Percentiles rank a stretch among this genome's conserved stretches.
Evolutionary conservation across 768 basidiomycete genomes (phyloP).

Genomic region (Trametes meyenii): DNA sequence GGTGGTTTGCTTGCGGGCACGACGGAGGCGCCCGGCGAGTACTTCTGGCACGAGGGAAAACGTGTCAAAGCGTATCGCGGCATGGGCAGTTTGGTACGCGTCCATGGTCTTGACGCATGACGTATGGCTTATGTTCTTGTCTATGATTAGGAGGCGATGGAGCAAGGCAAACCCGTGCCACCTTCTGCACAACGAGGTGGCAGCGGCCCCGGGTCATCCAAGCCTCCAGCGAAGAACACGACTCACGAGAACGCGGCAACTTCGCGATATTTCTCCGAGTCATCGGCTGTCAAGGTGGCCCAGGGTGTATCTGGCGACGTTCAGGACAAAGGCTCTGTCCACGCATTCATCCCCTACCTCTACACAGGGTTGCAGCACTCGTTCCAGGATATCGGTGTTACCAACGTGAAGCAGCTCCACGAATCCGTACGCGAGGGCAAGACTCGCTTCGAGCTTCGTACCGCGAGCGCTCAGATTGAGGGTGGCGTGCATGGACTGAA

Average conservation of each 20-base stretch:
- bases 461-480: conserved; percentile 93
- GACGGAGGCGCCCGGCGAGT: conserved; percentile 96
- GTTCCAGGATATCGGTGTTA: conserved; percentile 89
- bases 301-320: conserved; percentile 97
- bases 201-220: conserved; percentile 22
- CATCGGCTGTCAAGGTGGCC: conserved; percentile 92
- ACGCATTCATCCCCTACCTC: conserved; percentile 88
- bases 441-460: conserved; percentile 90
- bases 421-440: conserved; percentile 62
- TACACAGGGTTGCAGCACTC: conserved; percentile 88
- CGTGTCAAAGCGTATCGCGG: conserved; percentile 98
- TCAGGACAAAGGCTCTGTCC: conserved; percentile 94
- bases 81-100: conserved; percentile 84
- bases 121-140: background rate
- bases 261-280: conserved; percentile 93
- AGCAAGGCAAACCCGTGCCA: conserved; percentile 59
- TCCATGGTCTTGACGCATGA: conserved; percentile 9
- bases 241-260: conserved; percentile 92
- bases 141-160: conserved; percentile 73
- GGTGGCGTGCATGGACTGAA: conserved; percentile 95
- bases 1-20: conserved; percentile 95
- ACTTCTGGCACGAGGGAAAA: conserved; percentile 99
- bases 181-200: conserved; percentile 33
- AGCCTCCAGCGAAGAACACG: conserved; percentile 38
- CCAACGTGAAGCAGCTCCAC: conserved; percentile 65